Percentiles rank a stretch among this genome's conserved stretches.
These are phyloP conservation scores for Tolypocladium paradoxum DNA, from an alignment of 2,329 filamentous ascomycete species.

Conservation along the genomic window DNA sequence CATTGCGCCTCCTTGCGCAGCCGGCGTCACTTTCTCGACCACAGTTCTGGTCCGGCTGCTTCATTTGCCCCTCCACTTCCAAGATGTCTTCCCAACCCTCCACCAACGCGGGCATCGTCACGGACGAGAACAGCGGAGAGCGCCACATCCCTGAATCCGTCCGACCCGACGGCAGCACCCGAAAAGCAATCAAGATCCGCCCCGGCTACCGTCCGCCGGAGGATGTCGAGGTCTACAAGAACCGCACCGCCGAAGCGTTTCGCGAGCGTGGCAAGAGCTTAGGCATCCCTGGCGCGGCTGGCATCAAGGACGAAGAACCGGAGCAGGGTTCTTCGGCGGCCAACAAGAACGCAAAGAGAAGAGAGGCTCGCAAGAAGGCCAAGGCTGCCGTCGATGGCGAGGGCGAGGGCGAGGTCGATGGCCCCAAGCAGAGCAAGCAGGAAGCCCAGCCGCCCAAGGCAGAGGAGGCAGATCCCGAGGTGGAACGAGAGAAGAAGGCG, in stretches of 20 bases:
- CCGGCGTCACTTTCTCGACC: background rate
- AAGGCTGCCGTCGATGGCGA: conserved; percentile 47
- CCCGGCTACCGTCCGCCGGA: conserved; percentile 91
- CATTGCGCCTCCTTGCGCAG: background rate
- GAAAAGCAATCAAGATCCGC: conserved; percentile 86
- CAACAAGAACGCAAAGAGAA: conserved; percentile 80
- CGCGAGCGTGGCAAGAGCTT: conserved; percentile 58
- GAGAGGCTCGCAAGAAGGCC: conserved; percentile 44
- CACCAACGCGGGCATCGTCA: conserved; percentile 64
- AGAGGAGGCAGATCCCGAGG: conserved; percentile 53
- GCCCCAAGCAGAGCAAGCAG: conserved; percentile 10
- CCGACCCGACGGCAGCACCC: conserved; percentile 79
- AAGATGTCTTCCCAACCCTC: conserved; percentile 35
- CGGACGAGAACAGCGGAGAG: conserved; percentile 63
- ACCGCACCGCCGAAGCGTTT: conserved; percentile 75
- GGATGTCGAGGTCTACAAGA: conserved; percentile 94
- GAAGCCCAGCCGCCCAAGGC: conserved; percentile 13
- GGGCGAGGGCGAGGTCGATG: conserved; percentile 43
- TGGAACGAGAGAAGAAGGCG: conserved; percentile 84
- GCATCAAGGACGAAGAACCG: conserved; percentile 37
- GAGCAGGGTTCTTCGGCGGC: conserved; percentile 39
- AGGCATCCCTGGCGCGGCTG: conserved; percentile 62
- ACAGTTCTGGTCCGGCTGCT: background rate
- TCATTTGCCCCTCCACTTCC: background rate
- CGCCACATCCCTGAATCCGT: conserved; percentile 82